phyloP scores from a whole-genome alignment of 2,329 filamentous ascomycete genomes.

The Neophaeococcomyces mojaviensis region DNA sequence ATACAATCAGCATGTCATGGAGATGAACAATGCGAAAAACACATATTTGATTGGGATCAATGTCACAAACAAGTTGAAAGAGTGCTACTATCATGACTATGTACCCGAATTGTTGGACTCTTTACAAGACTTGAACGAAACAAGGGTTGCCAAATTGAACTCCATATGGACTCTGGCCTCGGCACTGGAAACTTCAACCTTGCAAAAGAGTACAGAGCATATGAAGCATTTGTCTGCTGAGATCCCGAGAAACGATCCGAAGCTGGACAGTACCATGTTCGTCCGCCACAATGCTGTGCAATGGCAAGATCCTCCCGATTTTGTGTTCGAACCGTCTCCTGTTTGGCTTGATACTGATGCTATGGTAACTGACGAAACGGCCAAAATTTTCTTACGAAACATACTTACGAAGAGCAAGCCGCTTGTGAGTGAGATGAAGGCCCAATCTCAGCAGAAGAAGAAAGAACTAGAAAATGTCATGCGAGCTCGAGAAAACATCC shows the following conservation, averaged over 20 bases:
- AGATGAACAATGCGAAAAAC: conserved; percentile 98
- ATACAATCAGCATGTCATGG: conserved; percentile 83
- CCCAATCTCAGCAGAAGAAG: conserved; percentile 77
- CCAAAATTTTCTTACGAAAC: conserved; percentile 86
- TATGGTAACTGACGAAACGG: conserved; percentile 78
- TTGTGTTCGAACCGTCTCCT: conserved; percentile 85
- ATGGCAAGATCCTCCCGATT: conserved; percentile 78
- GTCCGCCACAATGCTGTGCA: conserved; percentile 77
- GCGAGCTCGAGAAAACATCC: conserved; percentile 64
- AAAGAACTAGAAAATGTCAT: conserved; percentile 76
- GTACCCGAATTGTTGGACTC: conserved; percentile 85
- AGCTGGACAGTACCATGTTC: conserved; percentile 96
- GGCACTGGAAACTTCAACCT: conserved; percentile 68
- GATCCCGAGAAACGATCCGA: conserved; percentile 78
- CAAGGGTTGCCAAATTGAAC: conserved; percentile 76
- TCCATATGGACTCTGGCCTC: conserved; percentile 75
- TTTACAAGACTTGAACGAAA: conserved; percentile 87
- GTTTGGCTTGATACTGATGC: conserved; percentile 91
- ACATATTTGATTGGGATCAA: conserved; percentile 95
- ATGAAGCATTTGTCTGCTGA: conserved; percentile 68
- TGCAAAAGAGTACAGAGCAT: conserved; percentile 65
- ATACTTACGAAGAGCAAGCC: conserved; percentile 84
- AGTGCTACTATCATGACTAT: conserved; percentile 95
- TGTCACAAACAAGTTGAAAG: conserved; percentile 95
- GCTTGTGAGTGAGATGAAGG: conserved; percentile 69